Percentiles rank a stretch among this genome's conserved stretches.
Conservation (phyloP, 768 basidiomycete genomes). For the Polyporus arcularius region DNA sequence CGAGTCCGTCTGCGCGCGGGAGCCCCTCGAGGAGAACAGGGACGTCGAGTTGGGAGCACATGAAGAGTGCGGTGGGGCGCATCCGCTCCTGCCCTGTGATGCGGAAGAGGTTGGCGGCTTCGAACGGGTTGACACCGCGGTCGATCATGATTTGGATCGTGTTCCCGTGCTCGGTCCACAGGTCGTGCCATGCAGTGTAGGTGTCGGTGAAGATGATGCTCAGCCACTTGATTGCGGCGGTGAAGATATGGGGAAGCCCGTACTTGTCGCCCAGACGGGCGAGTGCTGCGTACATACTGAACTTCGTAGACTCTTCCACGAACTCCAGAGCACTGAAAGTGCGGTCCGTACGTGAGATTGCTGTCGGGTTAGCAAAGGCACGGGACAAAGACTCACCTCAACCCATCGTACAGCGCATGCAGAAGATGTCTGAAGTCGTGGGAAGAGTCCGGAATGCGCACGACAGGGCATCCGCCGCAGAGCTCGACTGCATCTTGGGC, state of each 20-base stretch:
- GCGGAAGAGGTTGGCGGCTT: conserved; percentile 12
- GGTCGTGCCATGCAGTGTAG: background rate
- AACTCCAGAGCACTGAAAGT: background rate
- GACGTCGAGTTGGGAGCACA: conserved; percentile 7
- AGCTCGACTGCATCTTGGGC: background rate
- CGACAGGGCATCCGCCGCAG: conserved; percentile 10
- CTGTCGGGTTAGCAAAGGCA: background rate
- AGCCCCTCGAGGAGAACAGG: background rate
- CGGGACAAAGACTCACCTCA: background rate
- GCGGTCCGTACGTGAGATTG: background rate
- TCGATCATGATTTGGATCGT: background rate
- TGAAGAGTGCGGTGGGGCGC: conserved; percentile 9
- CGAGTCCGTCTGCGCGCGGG: background rate
- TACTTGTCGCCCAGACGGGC: conserved; percentile 15
- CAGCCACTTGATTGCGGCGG: conserved; percentile 2
- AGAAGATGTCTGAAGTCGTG: conserved; percentile 3
- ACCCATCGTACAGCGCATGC: conserved; percentile 4
- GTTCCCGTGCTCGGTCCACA: background rate
- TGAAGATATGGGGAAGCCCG: background rate
- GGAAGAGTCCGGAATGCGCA: conserved; percentile 11
- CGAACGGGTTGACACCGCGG: background rate
- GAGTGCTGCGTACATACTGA: conserved; percentile 1
- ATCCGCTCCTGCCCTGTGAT: background rate
- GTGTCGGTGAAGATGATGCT: conserved; percentile 2
- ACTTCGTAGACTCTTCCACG: background rate